Conservation (phyloP, 2,329 filamentous ascomycete species). For the Blastomyces parvus region DNA sequence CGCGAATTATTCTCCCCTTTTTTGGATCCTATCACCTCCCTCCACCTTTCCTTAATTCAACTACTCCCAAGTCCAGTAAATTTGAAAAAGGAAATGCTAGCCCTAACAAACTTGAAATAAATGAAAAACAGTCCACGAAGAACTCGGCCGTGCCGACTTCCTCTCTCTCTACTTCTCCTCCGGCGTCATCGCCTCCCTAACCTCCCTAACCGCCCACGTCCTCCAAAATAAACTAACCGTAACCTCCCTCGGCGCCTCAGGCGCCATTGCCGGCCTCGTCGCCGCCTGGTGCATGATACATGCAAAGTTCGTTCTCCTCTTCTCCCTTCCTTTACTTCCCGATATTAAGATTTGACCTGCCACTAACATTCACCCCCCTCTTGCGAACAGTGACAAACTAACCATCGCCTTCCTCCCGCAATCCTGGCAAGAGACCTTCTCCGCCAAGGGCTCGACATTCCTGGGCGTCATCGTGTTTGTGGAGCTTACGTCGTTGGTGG, state of each 20-base stretch:
- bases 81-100: slow-evolving; percentile 13
- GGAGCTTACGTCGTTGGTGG: slow-evolving; percentile 28
- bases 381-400: slow-evolving; percentile 29
- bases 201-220: slow-evolving; percentile 39
- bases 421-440: slow-evolving; percentile 32
- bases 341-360: neutral
- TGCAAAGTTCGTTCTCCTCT: slow-evolving; percentile 27
- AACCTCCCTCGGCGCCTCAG: slow-evolving; percentile 45
- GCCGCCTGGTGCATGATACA: slow-evolving; percentile 43
- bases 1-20: too few relatives aligned
- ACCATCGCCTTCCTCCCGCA: slow-evolving; percentile 34
- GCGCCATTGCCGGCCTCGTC: slow-evolving; percentile 41
- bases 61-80: too few relatives aligned
- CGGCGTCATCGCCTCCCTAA: slow-evolving; percentile 40
- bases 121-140: slow-evolving; percentile 39
- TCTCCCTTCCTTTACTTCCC: neutral
- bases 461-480: slow-evolving; percentile 26
- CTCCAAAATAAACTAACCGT: slow-evolving; percentile 34
- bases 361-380: neutral
- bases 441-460: slow-evolving; percentile 34
- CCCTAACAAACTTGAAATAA: too few relatives aligned
- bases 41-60: neutral
- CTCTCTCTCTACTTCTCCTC: slow-evolving; percentile 43
- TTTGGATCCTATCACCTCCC: slow-evolving; percentile 1
- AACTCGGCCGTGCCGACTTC: slow-evolving; percentile 48